Conservation (phyloP, 192 early-diverging fungal genomes). For the Chytriomyces sp. region DNA sequence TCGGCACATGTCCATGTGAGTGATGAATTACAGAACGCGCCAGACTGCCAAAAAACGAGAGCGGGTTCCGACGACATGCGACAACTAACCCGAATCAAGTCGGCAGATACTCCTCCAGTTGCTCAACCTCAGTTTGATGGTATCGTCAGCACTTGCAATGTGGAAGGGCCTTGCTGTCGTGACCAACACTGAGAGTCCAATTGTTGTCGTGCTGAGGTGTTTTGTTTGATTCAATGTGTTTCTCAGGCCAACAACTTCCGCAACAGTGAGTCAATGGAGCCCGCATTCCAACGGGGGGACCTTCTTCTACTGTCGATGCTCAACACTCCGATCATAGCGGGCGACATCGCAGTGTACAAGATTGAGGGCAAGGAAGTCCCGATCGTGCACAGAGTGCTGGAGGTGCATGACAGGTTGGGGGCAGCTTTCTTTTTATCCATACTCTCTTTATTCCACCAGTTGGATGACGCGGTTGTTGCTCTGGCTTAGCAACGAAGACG, state of each 20-base stretch:
- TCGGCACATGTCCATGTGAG: slow-evolving; percentile 31
- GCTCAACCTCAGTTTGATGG: slow-evolving; percentile 87
- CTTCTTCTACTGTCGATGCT: slow-evolving; percentile 84
- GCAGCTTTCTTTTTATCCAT: neutral
- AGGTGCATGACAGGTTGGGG: slow-evolving; percentile 82
- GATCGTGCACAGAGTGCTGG: slow-evolving; percentile 95
- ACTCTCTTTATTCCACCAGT: neutral
- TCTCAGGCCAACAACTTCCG: neutral
- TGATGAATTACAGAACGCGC: neutral
- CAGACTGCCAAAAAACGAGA: no score
- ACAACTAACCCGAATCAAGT: neutral
- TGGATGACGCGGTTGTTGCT: neutral
- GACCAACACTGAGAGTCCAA: slow-evolving; percentile 91
- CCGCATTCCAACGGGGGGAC: slow-evolving; percentile 93
- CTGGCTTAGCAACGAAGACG: slow-evolving; percentile 49
- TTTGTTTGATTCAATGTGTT: neutral
- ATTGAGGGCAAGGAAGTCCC: slow-evolving; percentile 86
- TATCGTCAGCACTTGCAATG: slow-evolving; percentile 94
- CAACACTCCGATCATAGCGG: slow-evolving; percentile 76
- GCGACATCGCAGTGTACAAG: slow-evolving; percentile 96
- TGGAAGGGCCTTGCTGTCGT: slow-evolving; percentile 89
- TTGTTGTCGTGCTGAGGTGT: slow-evolving; percentile 94
- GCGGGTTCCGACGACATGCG: no score
- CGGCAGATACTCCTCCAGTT: slow-evolving; percentile 62
- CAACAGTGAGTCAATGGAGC: slow-evolving; percentile 91